These are phyloP conservation scores for Leishmania mexicana DNA, from an alignment of 208 protist species.

Conservation along the genomic window DNA sequence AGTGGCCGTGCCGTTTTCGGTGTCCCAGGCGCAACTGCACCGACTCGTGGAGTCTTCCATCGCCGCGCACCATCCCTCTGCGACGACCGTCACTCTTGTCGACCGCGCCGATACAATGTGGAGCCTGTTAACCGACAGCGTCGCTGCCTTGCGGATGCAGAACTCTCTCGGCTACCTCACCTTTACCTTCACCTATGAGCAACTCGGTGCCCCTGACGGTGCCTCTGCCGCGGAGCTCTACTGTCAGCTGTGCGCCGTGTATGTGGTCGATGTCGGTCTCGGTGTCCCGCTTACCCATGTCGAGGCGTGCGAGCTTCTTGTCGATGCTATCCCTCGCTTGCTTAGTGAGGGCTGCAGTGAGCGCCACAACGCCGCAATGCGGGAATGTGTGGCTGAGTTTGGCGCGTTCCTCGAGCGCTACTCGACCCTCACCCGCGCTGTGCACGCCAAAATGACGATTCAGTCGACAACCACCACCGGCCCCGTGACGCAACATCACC, in stretches of 20 bases:
- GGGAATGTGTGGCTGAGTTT: constrained; percentile 53
- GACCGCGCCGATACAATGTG: constrained; percentile 18
- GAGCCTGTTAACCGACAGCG: constrained; percentile 21
- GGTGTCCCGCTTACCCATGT: constrained; percentile 60
- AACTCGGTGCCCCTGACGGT: neutral
- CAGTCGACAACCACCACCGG: constrained; percentile 53
- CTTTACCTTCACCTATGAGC: constrained; percentile 38
- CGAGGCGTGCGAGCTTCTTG: constrained; percentile 54
- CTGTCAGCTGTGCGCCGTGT: constrained; percentile 33
- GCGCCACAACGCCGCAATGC: constrained; percentile 71
- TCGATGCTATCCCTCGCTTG: constrained; percentile 40
- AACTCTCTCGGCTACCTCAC: constrained; percentile 69
- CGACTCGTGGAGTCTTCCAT: constrained; percentile 19
- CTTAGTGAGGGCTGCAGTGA: constrained; percentile 54
- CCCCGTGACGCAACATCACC: constrained; percentile 71
- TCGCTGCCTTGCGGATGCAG: constrained; percentile 49
- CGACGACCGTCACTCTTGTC: constrained; percentile 9
- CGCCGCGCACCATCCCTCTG: constrained; percentile 8
- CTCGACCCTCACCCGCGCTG: constrained; percentile 57
- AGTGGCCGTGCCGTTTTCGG: constrained; percentile 53
- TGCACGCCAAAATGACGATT: constrained; percentile 60
- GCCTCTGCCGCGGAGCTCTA: neutral
- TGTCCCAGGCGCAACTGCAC: constrained; percentile 40
- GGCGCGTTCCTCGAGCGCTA: constrained; percentile 74
- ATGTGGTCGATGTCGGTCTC: constrained; percentile 64